These are phyloP conservation scores for Plectosphaerella sp. DNA, from an alignment of 2,329 filamentous ascomycete species.

Conservation along the genomic window DNA sequence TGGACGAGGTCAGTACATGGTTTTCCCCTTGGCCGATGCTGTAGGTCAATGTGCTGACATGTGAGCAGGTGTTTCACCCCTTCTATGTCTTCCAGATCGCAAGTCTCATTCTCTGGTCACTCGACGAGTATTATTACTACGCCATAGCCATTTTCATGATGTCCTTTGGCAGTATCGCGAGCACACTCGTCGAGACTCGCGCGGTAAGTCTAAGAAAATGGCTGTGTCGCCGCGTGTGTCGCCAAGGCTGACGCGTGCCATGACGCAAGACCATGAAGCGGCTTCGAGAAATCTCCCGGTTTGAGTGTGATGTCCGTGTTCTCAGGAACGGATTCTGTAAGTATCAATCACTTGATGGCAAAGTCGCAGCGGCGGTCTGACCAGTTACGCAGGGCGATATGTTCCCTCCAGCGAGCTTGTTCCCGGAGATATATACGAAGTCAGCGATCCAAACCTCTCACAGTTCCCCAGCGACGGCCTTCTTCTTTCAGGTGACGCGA, in stretches of 20 bases:
- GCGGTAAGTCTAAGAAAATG: constrained; percentile 48
- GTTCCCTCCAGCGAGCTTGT: constrained; percentile 84
- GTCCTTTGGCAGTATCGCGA: constrained; percentile 85
- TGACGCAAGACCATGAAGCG: constrained; percentile 72
- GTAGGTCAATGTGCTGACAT: constrained; percentile 12
- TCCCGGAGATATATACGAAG: constrained; percentile 93
- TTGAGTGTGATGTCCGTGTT: constrained; percentile 93
- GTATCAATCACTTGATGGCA: constrained; percentile 18
- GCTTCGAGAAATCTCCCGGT: constrained; percentile 84
- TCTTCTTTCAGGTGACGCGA: constrained; percentile 88
- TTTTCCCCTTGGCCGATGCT: constrained; percentile 1
- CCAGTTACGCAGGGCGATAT: constrained; percentile 60
- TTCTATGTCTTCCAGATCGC: constrained; percentile 98
- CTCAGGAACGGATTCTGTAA: constrained; percentile 89
- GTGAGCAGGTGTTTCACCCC: constrained; percentile 76
- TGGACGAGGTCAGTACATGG: constrained; percentile 66
- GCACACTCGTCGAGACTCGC: constrained; percentile 85
- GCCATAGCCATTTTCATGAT: constrained; percentile 92
- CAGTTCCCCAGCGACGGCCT: constrained; percentile 93
- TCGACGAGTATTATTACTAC: constrained; percentile 98
- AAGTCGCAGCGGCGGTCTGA: background rate
- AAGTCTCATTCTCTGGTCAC: constrained; percentile 87
- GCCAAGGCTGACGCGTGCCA: background rate
- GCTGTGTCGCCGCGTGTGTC: constrained; percentile 4
- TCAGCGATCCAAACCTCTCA: constrained; percentile 84